Evolutionary conservation across 2,329 filamentous ascomycete species (phyloP), one percentile per base, ranked within the genome.

Genomic region (Cladophialophora immunda): DNA sequence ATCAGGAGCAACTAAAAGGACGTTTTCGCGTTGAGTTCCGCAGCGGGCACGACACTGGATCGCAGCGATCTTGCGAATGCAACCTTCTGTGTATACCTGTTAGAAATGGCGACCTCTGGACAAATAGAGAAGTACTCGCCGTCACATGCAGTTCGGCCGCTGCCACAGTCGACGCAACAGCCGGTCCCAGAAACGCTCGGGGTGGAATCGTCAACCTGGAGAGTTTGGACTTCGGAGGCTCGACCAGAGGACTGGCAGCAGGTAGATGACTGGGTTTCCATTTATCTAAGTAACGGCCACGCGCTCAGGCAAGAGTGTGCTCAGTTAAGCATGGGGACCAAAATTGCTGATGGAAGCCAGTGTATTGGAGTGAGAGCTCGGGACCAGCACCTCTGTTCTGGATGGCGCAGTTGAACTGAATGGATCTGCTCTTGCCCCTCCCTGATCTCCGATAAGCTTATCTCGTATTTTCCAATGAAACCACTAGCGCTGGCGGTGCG

Each of bases 131-230:
- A 19, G 38, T n/a, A 41, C 38, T 6, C n/a, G 17, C 38, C 38
- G 17, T 41, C 38, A 41, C 38, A 41, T n/a, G 38, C 38, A 41
- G 38, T 41, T n/a, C 38, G 38, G 17, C 38, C 38, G 6, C 38
- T 41, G 38, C 38, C 38, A 41, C 38, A 41, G 38, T 41, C 38
- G 15, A 41, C 38, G 15, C 38, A 41, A 41, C 38, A 41, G n/a
- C 38, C 38, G 15, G 15, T n/a, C 15, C 1, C n/a, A 7, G 38
- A 17, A 41, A n/a, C 7, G 15, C 4, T 17, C 38, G 38, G 17
- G 17, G 38, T n/a, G n/a, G 38, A 17, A 41, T n/a, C 38, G 5
- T 6, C 15, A 41, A 41, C 38, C 4, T 17, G 15, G 15, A n/a
- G 38, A 41, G 38, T 19, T 19, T 41, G 38, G 17, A 41, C 38